phyloP scores from a whole-genome alignment of 2,329 filamentous ascomycete species.

The Neonectria neomacrospora region DNA sequence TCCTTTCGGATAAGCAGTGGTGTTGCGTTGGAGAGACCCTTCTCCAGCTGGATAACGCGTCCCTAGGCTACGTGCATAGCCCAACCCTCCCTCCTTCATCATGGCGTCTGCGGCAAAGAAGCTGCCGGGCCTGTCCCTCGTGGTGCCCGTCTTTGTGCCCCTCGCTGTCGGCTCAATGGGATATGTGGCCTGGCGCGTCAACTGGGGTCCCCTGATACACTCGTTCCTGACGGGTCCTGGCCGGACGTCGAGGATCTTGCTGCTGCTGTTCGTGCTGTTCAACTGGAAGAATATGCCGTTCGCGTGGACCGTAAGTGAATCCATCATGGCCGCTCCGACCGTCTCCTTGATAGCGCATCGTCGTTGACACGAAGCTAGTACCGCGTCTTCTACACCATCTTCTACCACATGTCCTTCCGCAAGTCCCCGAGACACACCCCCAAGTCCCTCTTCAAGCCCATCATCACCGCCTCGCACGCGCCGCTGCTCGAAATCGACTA shows the following conservation, averaged over 20 bases:
- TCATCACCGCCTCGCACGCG: slow-evolving; percentile 73
- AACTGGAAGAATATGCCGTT: slow-evolving; percentile 82
- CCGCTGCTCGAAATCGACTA: slow-evolving; percentile 85
- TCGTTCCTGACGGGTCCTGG: slow-evolving; percentile 66
- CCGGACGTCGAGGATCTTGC: slow-evolving; percentile 61
- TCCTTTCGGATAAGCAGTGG: not conserved
- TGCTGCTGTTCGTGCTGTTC: slow-evolving; percentile 65
- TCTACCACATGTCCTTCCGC: slow-evolving; percentile 64
- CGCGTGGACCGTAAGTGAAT: slow-evolving; percentile 75
- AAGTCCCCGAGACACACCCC: slow-evolving; percentile 62
- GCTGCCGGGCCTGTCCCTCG: slow-evolving; percentile 48
- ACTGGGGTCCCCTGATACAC: slow-evolving; percentile 53
- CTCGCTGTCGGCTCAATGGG: slow-evolving; percentile 55
- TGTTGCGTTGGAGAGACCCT: not conserved
- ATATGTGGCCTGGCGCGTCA: slow-evolving; percentile 59
- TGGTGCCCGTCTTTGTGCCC: slow-evolving; percentile 56
- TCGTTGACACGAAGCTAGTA: slow-evolving; percentile 52
- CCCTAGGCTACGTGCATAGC: not conserved
- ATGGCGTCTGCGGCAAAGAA: slow-evolving; percentile 51
- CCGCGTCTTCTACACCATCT: slow-evolving; percentile 68
- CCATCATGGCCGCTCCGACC: not conserved
- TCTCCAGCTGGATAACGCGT: not conserved
- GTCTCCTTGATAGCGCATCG: not conserved
- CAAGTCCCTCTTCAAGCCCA: slow-evolving; percentile 77
- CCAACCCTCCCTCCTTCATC: slow-evolving; percentile 2